phyloP scores from a whole-genome alignment of 139 green algal species.

The Chlorella vulgaris region DNA sequence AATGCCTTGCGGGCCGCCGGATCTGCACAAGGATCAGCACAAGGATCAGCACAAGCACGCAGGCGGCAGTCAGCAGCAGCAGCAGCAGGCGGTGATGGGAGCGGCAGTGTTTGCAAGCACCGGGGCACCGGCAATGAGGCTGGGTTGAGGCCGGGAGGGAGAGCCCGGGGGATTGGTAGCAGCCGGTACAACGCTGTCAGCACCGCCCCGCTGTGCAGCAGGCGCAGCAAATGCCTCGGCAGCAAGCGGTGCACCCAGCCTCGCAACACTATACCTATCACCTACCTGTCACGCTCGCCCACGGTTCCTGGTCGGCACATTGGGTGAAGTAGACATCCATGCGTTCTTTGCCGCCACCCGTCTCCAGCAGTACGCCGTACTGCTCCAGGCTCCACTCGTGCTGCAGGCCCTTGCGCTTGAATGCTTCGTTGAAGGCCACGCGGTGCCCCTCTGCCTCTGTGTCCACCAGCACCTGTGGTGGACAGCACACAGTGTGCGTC shows the following conservation, averaged over 20 bases:
- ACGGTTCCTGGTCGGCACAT: slow-evolving; percentile 69
- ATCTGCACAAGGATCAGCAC: slow-evolving; percentile 1
- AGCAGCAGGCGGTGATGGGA: no score
- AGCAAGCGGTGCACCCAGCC: no score
- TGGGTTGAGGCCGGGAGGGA: no score
- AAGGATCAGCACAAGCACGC: background rate
- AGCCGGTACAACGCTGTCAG: no score
- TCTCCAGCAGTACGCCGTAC: slow-evolving; percentile 95
- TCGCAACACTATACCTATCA: no score
- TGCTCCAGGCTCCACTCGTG: slow-evolving; percentile 90
- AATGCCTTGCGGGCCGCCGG: slow-evolving; percentile 68
- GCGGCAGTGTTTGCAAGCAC: no score
- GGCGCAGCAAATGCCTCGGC: no score
- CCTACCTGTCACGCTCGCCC: slow-evolving; percentile 29
- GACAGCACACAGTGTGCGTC: no score
- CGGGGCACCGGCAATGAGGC: no score
- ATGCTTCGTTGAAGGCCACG: slow-evolving; percentile 95
- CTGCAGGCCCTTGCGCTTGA: slow-evolving; percentile 82
- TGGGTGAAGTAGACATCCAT: slow-evolving; percentile 95
- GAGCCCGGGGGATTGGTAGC: no score
- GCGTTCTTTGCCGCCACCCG: slow-evolving; percentile 97
- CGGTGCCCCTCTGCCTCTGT: slow-evolving; percentile 85
- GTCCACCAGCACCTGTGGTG: slow-evolving; percentile 87
- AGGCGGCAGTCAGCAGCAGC: background rate
- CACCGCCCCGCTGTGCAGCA: no score